These are phyloP conservation scores for Hysterium pulicare DNA, from an alignment of 2,329 filamentous ascomycete genomes.

Conservation along the genomic window DNA sequence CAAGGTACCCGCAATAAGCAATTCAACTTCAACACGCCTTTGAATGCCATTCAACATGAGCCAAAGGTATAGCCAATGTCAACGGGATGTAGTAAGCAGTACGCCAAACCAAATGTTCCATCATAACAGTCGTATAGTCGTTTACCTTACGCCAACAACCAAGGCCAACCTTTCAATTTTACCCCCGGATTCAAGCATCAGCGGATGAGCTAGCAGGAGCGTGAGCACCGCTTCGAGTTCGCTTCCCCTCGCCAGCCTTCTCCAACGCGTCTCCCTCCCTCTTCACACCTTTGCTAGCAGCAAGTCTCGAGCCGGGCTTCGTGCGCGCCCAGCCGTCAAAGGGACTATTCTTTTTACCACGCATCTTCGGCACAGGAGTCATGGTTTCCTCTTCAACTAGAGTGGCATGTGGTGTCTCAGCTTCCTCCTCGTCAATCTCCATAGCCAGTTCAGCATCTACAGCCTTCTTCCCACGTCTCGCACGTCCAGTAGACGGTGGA, in stretches of 20 bases:
- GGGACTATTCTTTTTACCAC: conserved; percentile 46
- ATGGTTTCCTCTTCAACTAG: conserved; percentile 3
- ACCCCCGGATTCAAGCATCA: too few relatives aligned
- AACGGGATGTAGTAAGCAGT: too few relatives aligned
- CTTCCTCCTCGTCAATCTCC: conserved; percentile 1
- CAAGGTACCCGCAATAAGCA: too few relatives aligned
- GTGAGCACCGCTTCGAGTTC: neutral
- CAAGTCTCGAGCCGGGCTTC: conserved; percentile 48
- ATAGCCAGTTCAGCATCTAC: conserved; percentile 10
- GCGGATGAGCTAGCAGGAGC: neutral
- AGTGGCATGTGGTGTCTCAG: conserved; percentile 22
- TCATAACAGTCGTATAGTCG: too few relatives aligned
- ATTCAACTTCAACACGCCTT: too few relatives aligned
- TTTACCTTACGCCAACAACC: too few relatives aligned
- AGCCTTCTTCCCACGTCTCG: conserved; percentile 55
- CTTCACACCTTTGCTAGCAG: conserved; percentile 37
- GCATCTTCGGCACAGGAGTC: conserved; percentile 7
- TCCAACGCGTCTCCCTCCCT: conserved; percentile 30
- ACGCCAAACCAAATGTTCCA: too few relatives aligned
- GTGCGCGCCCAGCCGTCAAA: conserved; percentile 68
- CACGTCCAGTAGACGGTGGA: conserved; percentile 58
- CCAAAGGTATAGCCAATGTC: too few relatives aligned
- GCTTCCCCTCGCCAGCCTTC: conserved; percentile 28
- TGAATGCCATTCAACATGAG: too few relatives aligned
- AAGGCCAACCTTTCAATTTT: too few relatives aligned